phyloP scores from a whole-genome alignment of 1,139 yeast genomes.

The Taphrina pruni region DNA sequence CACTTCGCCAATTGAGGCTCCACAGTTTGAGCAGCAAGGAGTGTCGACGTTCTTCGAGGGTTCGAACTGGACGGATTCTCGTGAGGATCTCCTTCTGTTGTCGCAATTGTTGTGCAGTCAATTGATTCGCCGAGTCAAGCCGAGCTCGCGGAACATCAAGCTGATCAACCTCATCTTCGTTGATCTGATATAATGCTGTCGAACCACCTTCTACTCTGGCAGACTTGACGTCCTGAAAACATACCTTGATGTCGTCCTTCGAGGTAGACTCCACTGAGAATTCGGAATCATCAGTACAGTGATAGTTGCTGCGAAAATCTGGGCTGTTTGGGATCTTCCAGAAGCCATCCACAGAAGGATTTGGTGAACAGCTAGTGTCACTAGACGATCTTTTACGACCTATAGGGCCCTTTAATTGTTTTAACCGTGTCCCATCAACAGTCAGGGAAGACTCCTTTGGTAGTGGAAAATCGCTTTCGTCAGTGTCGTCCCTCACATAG shows the following conservation, averaged over 20 bases:
- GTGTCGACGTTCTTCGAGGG: slow-evolving; percentile 3
- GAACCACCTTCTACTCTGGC: not conserved
- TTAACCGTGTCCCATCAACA: not conserved
- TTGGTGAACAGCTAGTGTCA: not conserved
- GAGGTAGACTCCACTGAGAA: not conserved
- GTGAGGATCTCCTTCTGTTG: slow-evolving; percentile 15
- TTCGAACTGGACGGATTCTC: slow-evolving; percentile 7
- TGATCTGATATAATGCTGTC: slow-evolving; percentile 3
- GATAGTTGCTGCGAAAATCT: not conserved
- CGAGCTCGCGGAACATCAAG: not conserved
- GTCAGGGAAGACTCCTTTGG: not conserved
- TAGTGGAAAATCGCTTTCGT: slow-evolving; percentile 1
- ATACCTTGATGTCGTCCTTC: slow-evolving; percentile 1
- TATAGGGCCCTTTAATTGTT: not conserved
- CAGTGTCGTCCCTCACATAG: slow-evolving; percentile 2
- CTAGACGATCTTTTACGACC: not conserved
- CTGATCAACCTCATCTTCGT: slow-evolving; percentile 14
- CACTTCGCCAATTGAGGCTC: slow-evolving; percentile 28
- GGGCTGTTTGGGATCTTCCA: slow-evolving; percentile 17
- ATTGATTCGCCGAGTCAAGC: not conserved
- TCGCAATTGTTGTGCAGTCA: slow-evolving; percentile 11
- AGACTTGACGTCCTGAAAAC: not conserved
- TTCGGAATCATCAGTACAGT: not conserved
- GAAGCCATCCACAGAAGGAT: slow-evolving; percentile 1
- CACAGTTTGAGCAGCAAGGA: slow-evolving; percentile 11